A percentile compares a stretch with the other conserved stretches of the same genome.
These are phyloP conservation scores for Gossypium thurberi DNA, from an alignment of 345 rosid genomes.

Conservation along the genomic window DNA sequence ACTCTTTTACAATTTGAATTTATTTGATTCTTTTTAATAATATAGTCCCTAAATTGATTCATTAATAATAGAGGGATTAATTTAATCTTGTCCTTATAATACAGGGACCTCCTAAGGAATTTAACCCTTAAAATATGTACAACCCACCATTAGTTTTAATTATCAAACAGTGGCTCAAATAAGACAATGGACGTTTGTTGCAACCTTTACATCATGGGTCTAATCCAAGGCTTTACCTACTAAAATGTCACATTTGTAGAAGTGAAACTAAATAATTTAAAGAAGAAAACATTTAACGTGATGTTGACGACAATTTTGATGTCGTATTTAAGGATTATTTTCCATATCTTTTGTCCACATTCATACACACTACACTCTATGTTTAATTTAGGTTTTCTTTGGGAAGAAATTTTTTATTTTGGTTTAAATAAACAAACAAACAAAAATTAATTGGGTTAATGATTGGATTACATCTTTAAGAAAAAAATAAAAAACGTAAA, in stretches of 20 bases:
- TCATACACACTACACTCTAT: too few species aligned
- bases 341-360: not conserved
- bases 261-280: not conserved
- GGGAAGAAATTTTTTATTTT: too few species aligned
- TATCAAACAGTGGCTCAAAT: not conserved
- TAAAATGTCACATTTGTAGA: conserved; percentile 1
- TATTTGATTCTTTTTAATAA: too few species aligned
- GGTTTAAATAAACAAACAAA: too few species aligned
- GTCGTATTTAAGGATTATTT: not conserved
- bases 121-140: not conserved
- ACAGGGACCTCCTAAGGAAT: too few species aligned
- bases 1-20: accelerated
- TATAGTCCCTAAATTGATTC: too few species aligned
- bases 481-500: too few species aligned
- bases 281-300: not conserved
- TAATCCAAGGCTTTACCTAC: conserved; percentile 15
- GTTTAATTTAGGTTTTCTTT: too few species aligned
- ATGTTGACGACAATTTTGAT: not conserved
- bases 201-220: conserved; percentile 10
- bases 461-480: too few species aligned
- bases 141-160: not conserved
- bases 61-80: too few species aligned
- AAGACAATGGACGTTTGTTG: conserved; percentile 14
- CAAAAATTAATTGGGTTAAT: too few species aligned
- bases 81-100: too few species aligned